Evolutionary conservation across 371 early-diverging fungal genomes (phyloP).

Genomic region (Mucor saturninus): DNA sequence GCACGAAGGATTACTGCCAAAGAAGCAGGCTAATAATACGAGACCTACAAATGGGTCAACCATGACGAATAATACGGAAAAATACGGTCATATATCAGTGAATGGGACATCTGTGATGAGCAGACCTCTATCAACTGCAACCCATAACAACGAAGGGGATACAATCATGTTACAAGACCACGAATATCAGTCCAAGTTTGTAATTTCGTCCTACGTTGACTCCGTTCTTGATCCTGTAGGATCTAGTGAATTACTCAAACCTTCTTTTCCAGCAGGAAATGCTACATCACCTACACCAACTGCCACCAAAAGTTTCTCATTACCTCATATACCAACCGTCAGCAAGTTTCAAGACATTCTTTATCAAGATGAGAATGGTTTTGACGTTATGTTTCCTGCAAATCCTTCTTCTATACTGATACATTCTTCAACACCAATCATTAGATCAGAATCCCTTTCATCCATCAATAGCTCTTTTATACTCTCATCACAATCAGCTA

Average conservation of each 20-base stretch:
- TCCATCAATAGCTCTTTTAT: slow-evolving; percentile 17
- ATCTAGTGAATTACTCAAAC: slow-evolving; percentile 15
- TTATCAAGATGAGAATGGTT: slow-evolving; percentile 22
- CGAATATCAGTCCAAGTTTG: slow-evolving; percentile 11
- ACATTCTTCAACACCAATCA: slow-evolving; percentile 21
- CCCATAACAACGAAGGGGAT: background rate
- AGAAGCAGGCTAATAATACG: background rate
- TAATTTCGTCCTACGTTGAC: slow-evolving; percentile 34
- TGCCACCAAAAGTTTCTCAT: slow-evolving; percentile 25
- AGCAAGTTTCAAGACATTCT: slow-evolving; percentile 42
- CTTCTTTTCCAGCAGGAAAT: slow-evolving; percentile 6
- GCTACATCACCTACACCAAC: slow-evolving; percentile 18
- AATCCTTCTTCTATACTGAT: slow-evolving; percentile 37
- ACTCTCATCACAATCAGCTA: slow-evolving; percentile 10
- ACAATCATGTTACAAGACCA: background rate
- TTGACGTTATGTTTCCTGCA: slow-evolving; percentile 30
- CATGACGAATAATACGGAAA: background rate
- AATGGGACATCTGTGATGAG: slow-evolving; percentile 17
- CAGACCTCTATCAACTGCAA: slow-evolving; percentile 8
- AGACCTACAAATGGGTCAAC: background rate
- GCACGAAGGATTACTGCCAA: slow-evolving; percentile 9
- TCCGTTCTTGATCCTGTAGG: slow-evolving; percentile 35
- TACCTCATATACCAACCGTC: slow-evolving; percentile 48
- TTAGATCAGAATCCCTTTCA: slow-evolving; percentile 16
- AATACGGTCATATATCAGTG: slow-evolving; percentile 22